These are phyloP conservation scores for Chaetomidium leptoderma DNA, from an alignment of 495 filamentous ascomycete species.

Conservation along the genomic window DNA sequence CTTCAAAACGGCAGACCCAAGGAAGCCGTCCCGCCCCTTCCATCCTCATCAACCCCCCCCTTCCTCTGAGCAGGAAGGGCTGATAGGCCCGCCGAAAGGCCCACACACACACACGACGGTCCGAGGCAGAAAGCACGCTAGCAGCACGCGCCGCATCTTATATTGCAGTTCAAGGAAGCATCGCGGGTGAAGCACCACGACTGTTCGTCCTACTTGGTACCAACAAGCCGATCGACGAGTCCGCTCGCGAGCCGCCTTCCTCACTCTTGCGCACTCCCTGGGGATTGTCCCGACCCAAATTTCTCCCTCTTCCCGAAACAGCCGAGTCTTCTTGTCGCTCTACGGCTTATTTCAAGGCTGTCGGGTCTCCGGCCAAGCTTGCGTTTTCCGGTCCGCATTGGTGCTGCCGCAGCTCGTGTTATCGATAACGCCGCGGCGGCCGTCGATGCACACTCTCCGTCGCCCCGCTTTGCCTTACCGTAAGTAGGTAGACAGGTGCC, in stretches of 20 bases:
- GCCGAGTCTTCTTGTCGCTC: background rate
- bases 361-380: background rate
- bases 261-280: no score
- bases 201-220: no score
- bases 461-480: slow-evolving; percentile 1
- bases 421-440: slow-evolving; percentile 8
- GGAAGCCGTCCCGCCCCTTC: slow-evolving; percentile 7
- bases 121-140: slow-evolving; percentile 1
- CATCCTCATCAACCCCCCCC: background rate
- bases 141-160: slow-evolving; percentile 2
- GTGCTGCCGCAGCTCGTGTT: slow-evolving; percentile 17
- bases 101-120: slow-evolving; percentile 5
- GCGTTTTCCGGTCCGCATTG: slow-evolving; percentile 12
- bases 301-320: no score
- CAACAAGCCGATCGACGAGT: no score
- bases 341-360: background rate
- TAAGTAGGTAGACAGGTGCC: background rate
- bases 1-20: slow-evolving; percentile 3
- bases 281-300: no score
- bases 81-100: background rate
- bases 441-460: background rate
- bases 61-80: background rate
- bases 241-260: no score
- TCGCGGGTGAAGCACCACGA: no score
- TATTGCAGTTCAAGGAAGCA: background rate